Conservation (phyloP, 2,329 filamentous ascomycete species). For the Apiospora saccharicola region DNA sequence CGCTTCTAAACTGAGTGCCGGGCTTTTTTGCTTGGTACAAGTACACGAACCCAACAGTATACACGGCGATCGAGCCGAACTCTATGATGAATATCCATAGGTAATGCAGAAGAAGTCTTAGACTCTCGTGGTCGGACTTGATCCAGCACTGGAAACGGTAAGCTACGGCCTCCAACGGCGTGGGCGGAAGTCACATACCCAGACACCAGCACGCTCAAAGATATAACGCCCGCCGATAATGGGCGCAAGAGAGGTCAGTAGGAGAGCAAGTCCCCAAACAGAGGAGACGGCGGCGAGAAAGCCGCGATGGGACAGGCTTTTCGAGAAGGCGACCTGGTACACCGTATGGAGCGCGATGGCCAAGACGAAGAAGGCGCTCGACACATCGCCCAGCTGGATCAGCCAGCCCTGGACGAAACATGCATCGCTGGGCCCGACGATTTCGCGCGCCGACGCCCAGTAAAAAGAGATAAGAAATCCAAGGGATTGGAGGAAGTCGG, state of each 20-base stretch:
- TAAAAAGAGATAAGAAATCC: slow-evolving; percentile 59
- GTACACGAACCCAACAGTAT: slow-evolving; percentile 47
- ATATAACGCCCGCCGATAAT: slow-evolving; percentile 50
- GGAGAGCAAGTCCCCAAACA: slow-evolving; percentile 52
- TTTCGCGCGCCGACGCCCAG: slow-evolving; percentile 54
- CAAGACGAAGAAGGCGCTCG: slow-evolving; percentile 61
- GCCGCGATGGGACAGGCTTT: slow-evolving; percentile 45
- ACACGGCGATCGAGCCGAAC: slow-evolving; percentile 59
- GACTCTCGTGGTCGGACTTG: slow-evolving; percentile 49
- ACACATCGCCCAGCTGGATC: slow-evolving; percentile 61
- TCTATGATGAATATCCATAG: slow-evolving; percentile 63
- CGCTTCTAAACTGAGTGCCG: slow-evolving; percentile 30
- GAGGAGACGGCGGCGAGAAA: slow-evolving; percentile 49
- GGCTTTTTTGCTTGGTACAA: slow-evolving; percentile 34
- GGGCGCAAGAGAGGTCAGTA: slow-evolving; percentile 54
- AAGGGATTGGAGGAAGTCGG: slow-evolving; percentile 58
- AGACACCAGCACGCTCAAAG: slow-evolving; percentile 59
- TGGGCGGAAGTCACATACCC: slow-evolving; percentile 36
- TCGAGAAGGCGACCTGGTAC: slow-evolving; percentile 55
- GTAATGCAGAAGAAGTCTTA: slow-evolving; percentile 61
- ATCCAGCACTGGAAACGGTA: slow-evolving; percentile 58
- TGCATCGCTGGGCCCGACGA: slow-evolving; percentile 52
- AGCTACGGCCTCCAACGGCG: not conserved
- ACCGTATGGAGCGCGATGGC: slow-evolving; percentile 62
- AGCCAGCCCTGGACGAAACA: slow-evolving; percentile 64